Evolutionary conservation across 2,329 filamentous ascomycete species (phyloP).

Genomic region (Septoria petroselini): DNA sequence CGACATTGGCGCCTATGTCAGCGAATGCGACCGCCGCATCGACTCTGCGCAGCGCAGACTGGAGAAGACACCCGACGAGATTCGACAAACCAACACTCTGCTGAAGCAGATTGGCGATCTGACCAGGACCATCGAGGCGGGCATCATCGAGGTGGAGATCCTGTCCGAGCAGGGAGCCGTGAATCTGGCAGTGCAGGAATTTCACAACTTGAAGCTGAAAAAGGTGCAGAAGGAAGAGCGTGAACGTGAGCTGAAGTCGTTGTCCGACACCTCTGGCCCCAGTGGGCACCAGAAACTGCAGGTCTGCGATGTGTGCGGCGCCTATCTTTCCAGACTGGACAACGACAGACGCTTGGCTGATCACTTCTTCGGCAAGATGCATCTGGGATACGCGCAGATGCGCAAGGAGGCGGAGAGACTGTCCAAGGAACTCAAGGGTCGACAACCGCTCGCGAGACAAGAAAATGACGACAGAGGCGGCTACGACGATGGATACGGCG

Average conservation of each 20-base stretch:
- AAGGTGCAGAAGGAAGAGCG: slow-evolving; percentile 77
- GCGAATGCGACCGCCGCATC: slow-evolving; percentile 92
- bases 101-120: slow-evolving; percentile 84
- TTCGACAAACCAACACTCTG: slow-evolving; percentile 81
- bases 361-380: slow-evolving; percentile 99
- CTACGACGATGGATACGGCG: slow-evolving; percentile 46
- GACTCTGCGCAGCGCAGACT: slow-evolving; percentile 83
- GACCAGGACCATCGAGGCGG: slow-evolving; percentile 71
- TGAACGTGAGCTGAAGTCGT: slow-evolving; percentile 82
- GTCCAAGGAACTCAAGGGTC: slow-evolving; percentile 77
- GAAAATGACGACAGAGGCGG: slow-evolving; percentile 43
- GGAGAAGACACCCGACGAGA: slow-evolving; percentile 97
- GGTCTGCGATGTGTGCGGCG: slow-evolving; percentile 97
- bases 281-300: slow-evolving; percentile 96
- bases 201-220: slow-evolving; percentile 77
- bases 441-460: slow-evolving; percentile 59
- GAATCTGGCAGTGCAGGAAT: slow-evolving; percentile 77
- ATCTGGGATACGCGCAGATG: slow-evolving; percentile 97
- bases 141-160: slow-evolving; percentile 80
- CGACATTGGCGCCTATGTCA: slow-evolving; percentile 94
- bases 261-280: slow-evolving; percentile 88
- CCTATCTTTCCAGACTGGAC: slow-evolving; percentile 86
- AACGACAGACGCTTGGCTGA: slow-evolving; percentile 92
- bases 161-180: slow-evolving; percentile 80
- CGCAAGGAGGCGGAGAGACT: slow-evolving; percentile 87